These are phyloP conservation scores for Piper betle DNA, from an alignment of 164 flowering plant species.

Conservation along the genomic window DNA sequence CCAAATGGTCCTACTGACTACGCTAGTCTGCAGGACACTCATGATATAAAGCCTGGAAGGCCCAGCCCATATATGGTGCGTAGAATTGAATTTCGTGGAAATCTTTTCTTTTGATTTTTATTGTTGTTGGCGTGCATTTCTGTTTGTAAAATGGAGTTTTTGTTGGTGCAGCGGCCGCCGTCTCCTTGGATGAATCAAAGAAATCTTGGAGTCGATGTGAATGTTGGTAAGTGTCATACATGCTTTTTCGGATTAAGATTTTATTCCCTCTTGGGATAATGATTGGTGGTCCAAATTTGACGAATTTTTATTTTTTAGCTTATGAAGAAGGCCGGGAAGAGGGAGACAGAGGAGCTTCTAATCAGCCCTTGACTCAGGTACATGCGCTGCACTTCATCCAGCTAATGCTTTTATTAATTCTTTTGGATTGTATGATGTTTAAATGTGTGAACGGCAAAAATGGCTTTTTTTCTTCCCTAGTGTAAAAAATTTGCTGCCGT, in stretches of 20 bases:
- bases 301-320: slow-evolving; percentile 30
- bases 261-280: neutral
- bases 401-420: too few relatives aligned
- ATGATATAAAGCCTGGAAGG: slow-evolving; percentile 53
- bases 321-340: slow-evolving; percentile 87
- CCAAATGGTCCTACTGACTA: slow-evolving; percentile 42
- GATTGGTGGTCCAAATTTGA: neutral
- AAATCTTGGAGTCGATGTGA: slow-evolving; percentile 79
- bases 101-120: neutral
- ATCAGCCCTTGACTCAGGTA: slow-evolving; percentile 69
- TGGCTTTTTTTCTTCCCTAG: neutral
- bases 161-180: slow-evolving; percentile 51
- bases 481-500: neutral
- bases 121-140: neutral
- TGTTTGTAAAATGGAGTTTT: neutral
- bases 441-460: too few relatives aligned
- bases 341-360: slow-evolving; percentile 48
- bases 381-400: neutral
- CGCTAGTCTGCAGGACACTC: slow-evolving; percentile 30
- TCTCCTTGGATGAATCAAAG: slow-evolving; percentile 82
- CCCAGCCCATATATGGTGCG: slow-evolving; percentile 78
- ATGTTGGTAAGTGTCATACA: slow-evolving; percentile 58
- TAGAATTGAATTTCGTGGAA: neutral
- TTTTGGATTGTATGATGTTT: too few relatives aligned
- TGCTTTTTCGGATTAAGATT: neutral